These are phyloP conservation scores for Microdochium bolleyi DNA, from an alignment of 2,329 filamentous ascomycete genomes.

Conservation along the genomic window DNA sequence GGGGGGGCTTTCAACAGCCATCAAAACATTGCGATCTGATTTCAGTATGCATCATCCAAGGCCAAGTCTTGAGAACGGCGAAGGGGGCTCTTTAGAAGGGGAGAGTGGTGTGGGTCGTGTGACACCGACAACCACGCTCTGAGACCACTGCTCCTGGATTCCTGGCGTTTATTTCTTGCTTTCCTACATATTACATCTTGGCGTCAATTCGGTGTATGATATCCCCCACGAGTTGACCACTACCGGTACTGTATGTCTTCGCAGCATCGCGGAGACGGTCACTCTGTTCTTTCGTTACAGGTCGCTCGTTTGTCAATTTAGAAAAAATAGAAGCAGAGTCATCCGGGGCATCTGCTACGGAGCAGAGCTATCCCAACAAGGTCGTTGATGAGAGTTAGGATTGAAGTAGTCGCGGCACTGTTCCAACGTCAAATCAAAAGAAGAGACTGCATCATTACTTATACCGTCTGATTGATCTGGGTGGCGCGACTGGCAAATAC, in stretches of 20 bases:
- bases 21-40: background rate
- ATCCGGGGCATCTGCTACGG: no score
- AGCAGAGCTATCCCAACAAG: no score
- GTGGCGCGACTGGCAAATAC: no score
- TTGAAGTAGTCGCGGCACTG: no score
- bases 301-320: background rate
- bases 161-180: background rate
- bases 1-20: background rate
- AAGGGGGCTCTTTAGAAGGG: background rate
- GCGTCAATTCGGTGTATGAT: background rate
- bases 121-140: background rate
- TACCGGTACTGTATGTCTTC: background rate
- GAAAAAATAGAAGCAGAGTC: no score
- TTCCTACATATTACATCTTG: background rate
- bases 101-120: background rate
- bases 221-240: background rate
- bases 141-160: background rate
- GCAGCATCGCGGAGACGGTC: background rate
- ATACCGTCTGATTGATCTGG: no score
- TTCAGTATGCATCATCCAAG: background rate
- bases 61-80: background rate
- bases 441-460: no score
- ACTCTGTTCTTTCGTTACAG: background rate
- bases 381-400: no score
- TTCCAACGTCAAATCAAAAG: no score